Conservation (phyloP, 345 rosid genomes). For the Excoecaria agallocha region DNA sequence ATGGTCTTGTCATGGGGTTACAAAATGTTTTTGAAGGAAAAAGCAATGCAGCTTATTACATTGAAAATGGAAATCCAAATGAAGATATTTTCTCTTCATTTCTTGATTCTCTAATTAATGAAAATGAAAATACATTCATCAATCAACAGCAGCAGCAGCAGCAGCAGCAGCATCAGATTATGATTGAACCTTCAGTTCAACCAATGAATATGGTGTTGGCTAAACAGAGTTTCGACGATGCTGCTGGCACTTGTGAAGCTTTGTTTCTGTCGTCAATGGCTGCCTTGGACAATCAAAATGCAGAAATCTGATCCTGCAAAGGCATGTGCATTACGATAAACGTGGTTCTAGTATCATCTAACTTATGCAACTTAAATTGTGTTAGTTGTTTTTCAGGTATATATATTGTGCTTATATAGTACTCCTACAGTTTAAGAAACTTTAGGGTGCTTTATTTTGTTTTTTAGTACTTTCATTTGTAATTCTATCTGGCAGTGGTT, state of each 20-base stretch:
- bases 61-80: constrained; percentile 30
- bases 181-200: neutral
- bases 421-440: no score
- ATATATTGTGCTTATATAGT: no score
- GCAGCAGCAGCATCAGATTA: neutral
- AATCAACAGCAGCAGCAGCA: constrained; percentile 27
- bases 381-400: no score
- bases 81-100: constrained; percentile 57
- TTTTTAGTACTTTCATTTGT: no score
- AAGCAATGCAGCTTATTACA: constrained; percentile 18
- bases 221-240: neutral
- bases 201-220: neutral
- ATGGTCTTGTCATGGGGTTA: constrained; percentile 12
- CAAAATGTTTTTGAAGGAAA: constrained; percentile 12
- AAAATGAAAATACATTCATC: constrained; percentile 35
- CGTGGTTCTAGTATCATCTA: neutral
- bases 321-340: neutral
- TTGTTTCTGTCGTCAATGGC: constrained; percentile 20
- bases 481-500: no score
- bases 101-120: constrained; percentile 63
- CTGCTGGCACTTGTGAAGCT: constrained; percentile 19
- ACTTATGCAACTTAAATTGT: no score
- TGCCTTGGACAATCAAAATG: constrained; percentile 20
- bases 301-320: neutral
- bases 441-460: no score